These are phyloP conservation scores for Fusarium metavorans DNA, from an alignment of 2,329 filamentous ascomycete species.

Conservation along the genomic window DNA sequence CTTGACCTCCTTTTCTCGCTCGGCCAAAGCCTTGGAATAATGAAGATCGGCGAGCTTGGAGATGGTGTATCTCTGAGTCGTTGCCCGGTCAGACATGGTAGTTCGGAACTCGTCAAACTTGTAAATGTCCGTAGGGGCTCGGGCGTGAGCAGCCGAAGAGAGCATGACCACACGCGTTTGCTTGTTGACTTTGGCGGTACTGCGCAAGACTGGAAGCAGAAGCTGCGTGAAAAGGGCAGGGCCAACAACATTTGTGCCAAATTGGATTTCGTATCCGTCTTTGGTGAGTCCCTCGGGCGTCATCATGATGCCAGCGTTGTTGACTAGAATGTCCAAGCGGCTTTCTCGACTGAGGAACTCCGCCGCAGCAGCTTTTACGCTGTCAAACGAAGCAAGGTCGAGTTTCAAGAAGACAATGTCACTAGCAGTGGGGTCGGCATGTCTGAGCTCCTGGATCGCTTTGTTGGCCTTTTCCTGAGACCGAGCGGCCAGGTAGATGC, in stretches of 20 bases:
- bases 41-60: not conserved
- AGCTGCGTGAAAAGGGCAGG: slow-evolving; percentile 23
- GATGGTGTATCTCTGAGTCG: not conserved
- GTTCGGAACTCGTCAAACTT: not conserved
- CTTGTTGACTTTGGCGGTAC: not conserved
- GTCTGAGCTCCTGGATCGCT: not conserved
- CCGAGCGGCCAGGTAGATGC: not conserved
- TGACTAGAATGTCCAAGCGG: slow-evolving; percentile 24
- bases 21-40: not conserved
- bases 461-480: not conserved
- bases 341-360: not conserved
- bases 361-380: not conserved
- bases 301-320: slow-evolving; percentile 31
- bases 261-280: slow-evolving; percentile 32
- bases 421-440: not conserved
- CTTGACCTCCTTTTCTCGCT: not conserved
- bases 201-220: slow-evolving; percentile 27
- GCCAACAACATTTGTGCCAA: slow-evolving; percentile 30
- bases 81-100: not conserved
- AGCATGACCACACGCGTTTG: not conserved
- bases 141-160: not conserved
- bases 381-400: not conserved
- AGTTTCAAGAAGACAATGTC: not conserved
- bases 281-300: slow-evolving; percentile 16
- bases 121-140: not conserved